These are phyloP conservation scores for Cichorium intybus DNA, from an alignment of 140 eudicot species.

Conservation along the genomic window DNA sequence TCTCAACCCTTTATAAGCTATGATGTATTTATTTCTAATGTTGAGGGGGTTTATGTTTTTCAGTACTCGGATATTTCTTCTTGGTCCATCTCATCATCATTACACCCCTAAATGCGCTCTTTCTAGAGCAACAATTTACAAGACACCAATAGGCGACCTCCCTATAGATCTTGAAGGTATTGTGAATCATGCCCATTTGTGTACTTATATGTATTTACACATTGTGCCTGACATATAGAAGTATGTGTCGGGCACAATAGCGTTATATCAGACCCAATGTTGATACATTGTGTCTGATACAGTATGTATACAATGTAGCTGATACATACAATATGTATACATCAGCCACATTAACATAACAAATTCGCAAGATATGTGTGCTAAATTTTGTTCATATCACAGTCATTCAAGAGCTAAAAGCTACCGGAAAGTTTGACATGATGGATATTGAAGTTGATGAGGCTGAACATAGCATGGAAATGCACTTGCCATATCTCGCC, in stretches of 20 bases:
- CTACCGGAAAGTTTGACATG: conserved; percentile 83
- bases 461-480: conserved; percentile 99
- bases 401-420: conserved; percentile 88
- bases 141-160: conserved; percentile 89
- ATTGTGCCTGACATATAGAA: neutral
- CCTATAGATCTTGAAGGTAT: conserved; percentile 90
- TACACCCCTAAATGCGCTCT: conserved; percentile 92
- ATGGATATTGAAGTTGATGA: conserved; percentile 93
- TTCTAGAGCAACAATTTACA: conserved; percentile 76
- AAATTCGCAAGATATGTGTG: neutral
- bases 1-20: too few species aligned
- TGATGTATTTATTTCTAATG: conserved; percentile 17
- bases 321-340: neutral
- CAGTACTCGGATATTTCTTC: conserved; percentile 88
- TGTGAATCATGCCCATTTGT: neutral
- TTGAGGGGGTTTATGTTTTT: conserved; percentile 11
- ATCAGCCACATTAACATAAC: neutral
- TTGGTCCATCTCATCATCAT: conserved; percentile 98
- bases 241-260: neutral
- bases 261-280: neutral
- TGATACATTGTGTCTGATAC: neutral
- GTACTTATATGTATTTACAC: neutral
- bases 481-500: conserved; percentile 97
- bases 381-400: neutral
- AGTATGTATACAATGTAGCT: neutral